These are phyloP conservation scores for Angomonas deanei DNA, from an alignment of 208 protist genomes.

Conservation along the genomic window DNA sequence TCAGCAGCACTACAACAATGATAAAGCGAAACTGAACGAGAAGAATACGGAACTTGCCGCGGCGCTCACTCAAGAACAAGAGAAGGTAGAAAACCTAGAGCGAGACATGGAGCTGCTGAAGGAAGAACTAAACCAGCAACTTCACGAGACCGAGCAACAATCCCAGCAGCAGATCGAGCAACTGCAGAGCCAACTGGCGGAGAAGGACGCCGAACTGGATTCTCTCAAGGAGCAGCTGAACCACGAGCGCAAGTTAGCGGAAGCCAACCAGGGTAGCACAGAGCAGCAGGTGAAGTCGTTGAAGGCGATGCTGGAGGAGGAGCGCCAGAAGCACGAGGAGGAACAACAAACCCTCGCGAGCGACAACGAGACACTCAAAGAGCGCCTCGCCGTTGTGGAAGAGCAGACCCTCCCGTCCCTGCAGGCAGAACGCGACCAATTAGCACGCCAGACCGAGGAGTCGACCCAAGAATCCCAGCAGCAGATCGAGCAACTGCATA, in stretches of 20 bases:
- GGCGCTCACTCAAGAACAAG: conserved; percentile 1
- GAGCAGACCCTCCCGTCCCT: too few relatives aligned
- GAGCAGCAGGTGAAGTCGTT: not conserved
- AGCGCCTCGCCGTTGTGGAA: too few relatives aligned
- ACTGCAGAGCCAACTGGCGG: not conserved
- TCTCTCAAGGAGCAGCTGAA: conserved; percentile 9
- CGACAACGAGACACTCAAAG: too few relatives aligned
- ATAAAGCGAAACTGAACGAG: conserved; percentile 2
- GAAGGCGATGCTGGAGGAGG: too few relatives aligned
- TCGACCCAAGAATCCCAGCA: not conserved
- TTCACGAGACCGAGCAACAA: too few relatives aligned
- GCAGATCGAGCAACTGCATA: not conserved
- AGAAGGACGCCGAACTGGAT: not conserved
- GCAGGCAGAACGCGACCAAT: too few relatives aligned
- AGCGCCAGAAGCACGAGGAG: too few relatives aligned
- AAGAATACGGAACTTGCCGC: conserved; percentile 3
- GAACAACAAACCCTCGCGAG: too few relatives aligned
- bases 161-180: too few relatives aligned
- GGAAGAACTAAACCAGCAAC: too few relatives aligned
- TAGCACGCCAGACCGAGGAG: not conserved
- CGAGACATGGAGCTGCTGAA: not conserved
- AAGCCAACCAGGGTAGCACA: conserved; percentile 7
- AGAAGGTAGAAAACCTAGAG: not conserved
- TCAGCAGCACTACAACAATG: conserved; percentile 9
- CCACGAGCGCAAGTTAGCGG: conserved; percentile 4